phyloP scores from a whole-genome alignment of 1,284 basidiomycete species.

The Apiotrichum porosum region DNA sequence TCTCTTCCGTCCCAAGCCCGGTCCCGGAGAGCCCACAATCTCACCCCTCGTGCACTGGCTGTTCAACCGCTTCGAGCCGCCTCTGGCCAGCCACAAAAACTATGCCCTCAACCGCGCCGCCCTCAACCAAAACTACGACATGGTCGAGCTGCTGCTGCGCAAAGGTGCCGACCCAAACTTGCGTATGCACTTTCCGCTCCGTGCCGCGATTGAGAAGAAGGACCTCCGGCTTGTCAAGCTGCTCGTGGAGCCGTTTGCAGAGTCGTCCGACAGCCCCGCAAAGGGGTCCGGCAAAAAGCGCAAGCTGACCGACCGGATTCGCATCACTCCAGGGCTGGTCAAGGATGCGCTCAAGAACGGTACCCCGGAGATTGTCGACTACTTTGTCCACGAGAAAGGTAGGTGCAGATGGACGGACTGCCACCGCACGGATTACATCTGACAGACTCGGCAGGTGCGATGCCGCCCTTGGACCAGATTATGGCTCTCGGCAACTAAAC shows the following conservation, averaged over 20 bases:
- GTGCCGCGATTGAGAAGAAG: conserved; percentile 64
- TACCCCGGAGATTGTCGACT: conserved; percentile 61
- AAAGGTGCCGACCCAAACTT: conserved; percentile 63
- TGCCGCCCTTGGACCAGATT: conserved; percentile 10
- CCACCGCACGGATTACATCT: too few relatives aligned
- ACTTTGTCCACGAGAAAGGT: conserved; percentile 69
- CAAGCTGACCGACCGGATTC: conserved; percentile 24
- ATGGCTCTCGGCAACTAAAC: conserved; percentile 9
- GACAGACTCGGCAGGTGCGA: conserved; percentile 6
- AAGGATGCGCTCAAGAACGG: conserved; percentile 50
- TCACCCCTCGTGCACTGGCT: conserved; percentile 46
- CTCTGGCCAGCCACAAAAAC: conserved; percentile 56
- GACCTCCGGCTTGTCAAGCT: conserved; percentile 64
- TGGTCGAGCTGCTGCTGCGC: conserved; percentile 64
- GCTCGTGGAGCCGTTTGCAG: conserved; percentile 58
- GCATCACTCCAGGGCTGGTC: conserved; percentile 26
- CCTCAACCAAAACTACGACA: conserved; percentile 57
- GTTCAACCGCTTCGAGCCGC: conserved; percentile 26
- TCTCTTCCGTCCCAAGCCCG: conserved; percentile 30
- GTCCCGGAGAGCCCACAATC: conserved; percentile 14
- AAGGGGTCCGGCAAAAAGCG: conserved; percentile 13
- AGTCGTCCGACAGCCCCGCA: conserved; percentile 18
- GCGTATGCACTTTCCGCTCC: conserved; percentile 34
- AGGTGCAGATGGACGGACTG: background rate
- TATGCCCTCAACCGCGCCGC: conserved; percentile 75